Conservation (phyloP, 495 filamentous ascomycete genomes). For the Podospora tetraspora region DNA sequence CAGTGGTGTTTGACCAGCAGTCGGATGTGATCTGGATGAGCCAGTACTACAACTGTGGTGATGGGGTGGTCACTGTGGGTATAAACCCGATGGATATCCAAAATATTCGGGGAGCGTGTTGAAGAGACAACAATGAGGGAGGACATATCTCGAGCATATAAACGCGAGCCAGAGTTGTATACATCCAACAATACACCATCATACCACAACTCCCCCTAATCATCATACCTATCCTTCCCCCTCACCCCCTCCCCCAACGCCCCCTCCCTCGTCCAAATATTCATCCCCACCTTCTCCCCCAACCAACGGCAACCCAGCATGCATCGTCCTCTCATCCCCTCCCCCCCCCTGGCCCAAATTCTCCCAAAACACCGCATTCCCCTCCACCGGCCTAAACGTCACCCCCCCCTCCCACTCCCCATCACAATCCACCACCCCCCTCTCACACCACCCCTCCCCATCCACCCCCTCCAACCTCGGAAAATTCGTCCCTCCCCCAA, state of each 20-base stretch:
- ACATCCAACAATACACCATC: not conserved
- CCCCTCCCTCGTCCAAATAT: constrained; percentile 61
- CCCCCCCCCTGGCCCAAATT: constrained; percentile 55
- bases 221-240: constrained; percentile 24
- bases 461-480: constrained; percentile 37
- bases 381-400: constrained; percentile 61
- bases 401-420: constrained; percentile 51
- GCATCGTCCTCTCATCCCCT: constrained; percentile 61
- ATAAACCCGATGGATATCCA: constrained; percentile 17
- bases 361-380: constrained; percentile 73
- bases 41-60: constrained; percentile 41
- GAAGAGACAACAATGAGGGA: not conserved
- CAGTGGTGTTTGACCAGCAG: constrained; percentile 44
- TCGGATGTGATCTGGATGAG: constrained; percentile 43
- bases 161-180: not conserved
- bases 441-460: constrained; percentile 52
- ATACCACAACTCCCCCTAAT: not conserved
- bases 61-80: constrained; percentile 27
- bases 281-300: constrained; percentile 72
- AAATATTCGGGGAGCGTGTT: constrained; percentile 25
- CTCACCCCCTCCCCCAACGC: constrained; percentile 32
- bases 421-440: constrained; percentile 51
- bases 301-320: constrained; percentile 64
- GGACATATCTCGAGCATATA: not conserved
- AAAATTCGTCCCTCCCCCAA: constrained; percentile 55